phyloP scores from a whole-genome alignment of 495 filamentous ascomycete species.

The Penicillium simplicissimum region DNA sequence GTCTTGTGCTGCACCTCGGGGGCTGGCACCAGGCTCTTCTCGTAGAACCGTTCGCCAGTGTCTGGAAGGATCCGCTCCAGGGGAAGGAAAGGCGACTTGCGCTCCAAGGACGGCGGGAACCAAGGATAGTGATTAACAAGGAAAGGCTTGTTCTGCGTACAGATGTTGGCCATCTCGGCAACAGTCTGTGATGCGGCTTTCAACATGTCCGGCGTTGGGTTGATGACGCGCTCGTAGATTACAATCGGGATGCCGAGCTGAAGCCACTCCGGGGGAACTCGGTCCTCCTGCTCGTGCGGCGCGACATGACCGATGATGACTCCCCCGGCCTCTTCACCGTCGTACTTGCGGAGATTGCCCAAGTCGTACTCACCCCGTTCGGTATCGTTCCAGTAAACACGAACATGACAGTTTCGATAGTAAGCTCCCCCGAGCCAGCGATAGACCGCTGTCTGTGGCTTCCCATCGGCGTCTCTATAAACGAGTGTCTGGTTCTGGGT shows the following conservation, averaged over 20 bases:
- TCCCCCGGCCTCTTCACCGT: conserved; percentile 25
- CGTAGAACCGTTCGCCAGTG: conserved; percentile 10
- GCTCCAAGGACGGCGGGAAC: not conserved
- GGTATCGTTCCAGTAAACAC: conserved; percentile 39
- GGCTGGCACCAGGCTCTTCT: not conserved
- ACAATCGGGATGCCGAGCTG: conserved; percentile 26
- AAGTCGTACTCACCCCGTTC: conserved; percentile 27
- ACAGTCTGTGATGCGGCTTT: not conserved
- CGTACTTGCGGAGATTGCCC: conserved; percentile 31
- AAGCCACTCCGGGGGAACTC: conserved; percentile 31
- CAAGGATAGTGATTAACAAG: not conserved
- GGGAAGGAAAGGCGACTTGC: not conserved
- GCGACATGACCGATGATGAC: conserved; percentile 30
- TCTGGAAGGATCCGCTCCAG: conserved; percentile 8
- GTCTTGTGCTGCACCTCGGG: not conserved
- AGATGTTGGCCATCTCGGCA: not conserved
- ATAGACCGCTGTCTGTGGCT: conserved; percentile 25
- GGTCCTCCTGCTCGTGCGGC: conserved; percentile 11
- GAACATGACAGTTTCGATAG: conserved; percentile 19
- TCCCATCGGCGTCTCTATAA: conserved; percentile 22
- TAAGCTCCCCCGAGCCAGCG: conserved; percentile 51
- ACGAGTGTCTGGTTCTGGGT: conserved; percentile 31
- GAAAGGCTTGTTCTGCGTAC: not conserved
- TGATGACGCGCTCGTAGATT: conserved; percentile 41
- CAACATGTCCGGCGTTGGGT: conserved; percentile 21